Evolutionary conservation across 192 early-diverging fungal species (phyloP), one percentile per base, ranked within the genome.

Genomic region (Gamsiella multidivaricata): DNA sequence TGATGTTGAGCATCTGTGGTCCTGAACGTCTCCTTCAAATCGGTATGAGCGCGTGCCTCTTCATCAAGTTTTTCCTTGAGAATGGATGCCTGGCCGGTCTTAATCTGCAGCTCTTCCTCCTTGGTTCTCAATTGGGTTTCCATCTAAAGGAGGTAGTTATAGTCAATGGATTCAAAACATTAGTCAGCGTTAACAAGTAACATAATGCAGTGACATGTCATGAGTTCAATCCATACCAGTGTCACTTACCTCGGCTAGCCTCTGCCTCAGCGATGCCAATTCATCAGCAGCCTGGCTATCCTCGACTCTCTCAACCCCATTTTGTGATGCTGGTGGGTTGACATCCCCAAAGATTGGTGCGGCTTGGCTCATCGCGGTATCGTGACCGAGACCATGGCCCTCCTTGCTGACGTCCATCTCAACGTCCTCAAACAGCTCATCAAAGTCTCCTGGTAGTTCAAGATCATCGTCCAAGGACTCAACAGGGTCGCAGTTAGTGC

Each of bases 1-100:
- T 53, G 55, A 41, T 66, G 31, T 34, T 60, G 61, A 3, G 47
- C 14, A 32, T 65, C 46, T 1, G 51, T 31, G 3, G 20, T 3
- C 42, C 28, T 61, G 23, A 34, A 45, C 25, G 23, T 50, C 34
- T 68, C 59, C 3, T 3, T 34, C 10, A 46, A 32, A 25, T 50
- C 57, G 26, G 31, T 20, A 18, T 61, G 36, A 15, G 32, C 10
- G 14, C 5, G 14, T 34, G 20, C 49, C 18, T 31, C 45, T 50
- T 61, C 59, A 29, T 75, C 63, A 6, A 65, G 33, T 18, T 75
- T 75, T 1, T 45, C 39, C 42, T 66, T 65, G 18, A 75, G 26
- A 5, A 75, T 58, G 0, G 55, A 42, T 9, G 55, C 42, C 31
- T 60, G 55, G 9, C 71, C 71, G 5, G 71, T 45, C 33, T 75